These are phyloP conservation scores for Trifolium dubium DNA, from an alignment of 306 rosid species.

Conservation along the genomic window DNA sequence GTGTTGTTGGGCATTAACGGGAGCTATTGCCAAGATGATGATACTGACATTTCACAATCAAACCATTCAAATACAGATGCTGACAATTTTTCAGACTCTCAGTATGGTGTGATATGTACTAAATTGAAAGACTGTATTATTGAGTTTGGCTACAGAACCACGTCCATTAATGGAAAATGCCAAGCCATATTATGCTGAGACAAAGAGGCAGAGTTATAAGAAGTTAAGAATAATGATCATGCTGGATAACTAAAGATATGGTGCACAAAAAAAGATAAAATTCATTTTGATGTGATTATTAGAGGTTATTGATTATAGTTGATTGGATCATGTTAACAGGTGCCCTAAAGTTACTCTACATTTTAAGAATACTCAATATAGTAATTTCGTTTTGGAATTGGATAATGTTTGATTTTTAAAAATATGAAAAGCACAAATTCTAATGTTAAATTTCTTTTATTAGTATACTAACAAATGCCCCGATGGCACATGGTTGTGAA, in stretches of 20 bases:
- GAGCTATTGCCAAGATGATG: slow-evolving; percentile 41
- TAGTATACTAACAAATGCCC: too few relatives aligned
- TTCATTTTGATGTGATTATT: not conserved
- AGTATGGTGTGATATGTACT: slow-evolving; percentile 25
- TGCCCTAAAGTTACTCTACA: too few relatives aligned
- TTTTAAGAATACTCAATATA: too few relatives aligned
- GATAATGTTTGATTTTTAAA: too few relatives aligned
- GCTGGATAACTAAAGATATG: not conserved
- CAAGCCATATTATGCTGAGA: slow-evolving; percentile 23
- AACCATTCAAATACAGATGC: slow-evolving; percentile 4
- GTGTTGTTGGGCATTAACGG: slow-evolving; percentile 46
- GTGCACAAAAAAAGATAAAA: not conserved
- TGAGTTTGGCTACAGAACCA: slow-evolving; percentile 21
- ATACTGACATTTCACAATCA: slow-evolving; percentile 44
- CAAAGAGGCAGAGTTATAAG: not conserved
- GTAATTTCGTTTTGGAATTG: too few relatives aligned
- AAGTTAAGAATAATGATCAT: not conserved
- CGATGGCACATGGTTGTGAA: too few relatives aligned
- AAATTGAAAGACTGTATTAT: slow-evolving; percentile 35
- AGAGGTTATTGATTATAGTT: not conserved
- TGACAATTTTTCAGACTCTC: slow-evolving; percentile 42
- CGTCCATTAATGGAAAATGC: slow-evolving; percentile 37
- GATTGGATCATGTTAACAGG: too few relatives aligned
- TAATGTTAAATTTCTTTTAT: too few relatives aligned
- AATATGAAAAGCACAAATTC: too few relatives aligned